Evolutionary conservation across 2,329 filamentous ascomycete species (phyloP).

Genomic region (Colletotrichum neosansevieriae): DNA sequence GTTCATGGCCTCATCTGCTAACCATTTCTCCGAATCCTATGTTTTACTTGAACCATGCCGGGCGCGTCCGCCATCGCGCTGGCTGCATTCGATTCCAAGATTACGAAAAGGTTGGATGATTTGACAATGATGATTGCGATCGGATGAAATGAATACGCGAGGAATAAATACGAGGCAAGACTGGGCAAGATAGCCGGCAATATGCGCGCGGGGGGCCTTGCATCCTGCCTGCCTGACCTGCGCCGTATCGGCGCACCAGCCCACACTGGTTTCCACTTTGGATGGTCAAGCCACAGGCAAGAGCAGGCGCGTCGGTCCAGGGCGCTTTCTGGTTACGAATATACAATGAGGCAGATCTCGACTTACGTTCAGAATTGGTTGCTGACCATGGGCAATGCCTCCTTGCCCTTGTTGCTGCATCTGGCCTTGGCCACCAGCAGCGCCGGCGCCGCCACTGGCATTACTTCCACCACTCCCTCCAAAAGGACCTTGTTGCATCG

Average conservation of each 20-base stretch:
- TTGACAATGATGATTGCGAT: background rate
- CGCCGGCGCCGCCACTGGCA: slow-evolving; percentile 52
- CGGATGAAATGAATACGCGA: background rate
- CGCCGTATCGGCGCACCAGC: slow-evolving; percentile 38
- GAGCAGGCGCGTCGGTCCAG: slow-evolving; percentile 10
- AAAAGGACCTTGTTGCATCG: slow-evolving; percentile 72
- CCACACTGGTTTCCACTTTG: slow-evolving; percentile 40
- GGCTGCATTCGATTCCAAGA: slow-evolving; percentile 10
- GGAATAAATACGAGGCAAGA: slow-evolving; percentile 18
- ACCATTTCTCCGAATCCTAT: background rate
- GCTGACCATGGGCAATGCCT: slow-evolving; percentile 48
- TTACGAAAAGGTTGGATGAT: slow-evolving; percentile 1
- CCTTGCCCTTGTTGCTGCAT: slow-evolving; percentile 64
- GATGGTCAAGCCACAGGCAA: slow-evolving; percentile 34
- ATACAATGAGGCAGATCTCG: slow-evolving; percentile 14
- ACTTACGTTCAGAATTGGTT: slow-evolving; percentile 82
- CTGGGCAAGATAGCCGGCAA: slow-evolving; percentile 6
- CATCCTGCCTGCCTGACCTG: slow-evolving; percentile 33
- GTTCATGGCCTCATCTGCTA: slow-evolving; percentile 12
- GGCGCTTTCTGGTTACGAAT: slow-evolving; percentile 15
- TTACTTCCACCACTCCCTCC: slow-evolving; percentile 30
- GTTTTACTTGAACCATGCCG: slow-evolving; percentile 35
- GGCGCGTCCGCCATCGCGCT: slow-evolving; percentile 28
- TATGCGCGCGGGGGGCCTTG: slow-evolving; percentile 29
- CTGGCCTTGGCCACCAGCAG: slow-evolving; percentile 72